These are phyloP conservation scores for Sinapis alba DNA, from an alignment of 441 rosid genomes.

Conservation along the genomic window DNA sequence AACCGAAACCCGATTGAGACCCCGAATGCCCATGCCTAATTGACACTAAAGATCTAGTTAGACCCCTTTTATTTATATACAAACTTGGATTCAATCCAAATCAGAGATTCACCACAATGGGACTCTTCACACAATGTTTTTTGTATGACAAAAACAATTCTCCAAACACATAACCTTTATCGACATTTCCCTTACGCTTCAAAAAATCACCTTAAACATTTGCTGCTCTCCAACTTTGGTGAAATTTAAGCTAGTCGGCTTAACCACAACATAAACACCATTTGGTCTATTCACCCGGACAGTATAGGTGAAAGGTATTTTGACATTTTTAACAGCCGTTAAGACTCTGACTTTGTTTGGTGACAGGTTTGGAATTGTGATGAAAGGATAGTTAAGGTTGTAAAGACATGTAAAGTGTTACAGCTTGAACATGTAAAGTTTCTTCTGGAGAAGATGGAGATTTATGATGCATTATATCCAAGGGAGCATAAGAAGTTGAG, in stretches of 20 bases:
- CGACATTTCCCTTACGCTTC: conserved; percentile 7
- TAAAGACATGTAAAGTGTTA: conserved; percentile 24
- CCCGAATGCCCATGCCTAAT: too few relatives aligned
- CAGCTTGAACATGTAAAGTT: conserved; percentile 43
- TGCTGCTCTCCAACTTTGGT: conserved; percentile 54
- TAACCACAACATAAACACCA: conserved; percentile 45
- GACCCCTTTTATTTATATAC: neutral
- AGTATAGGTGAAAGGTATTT: conserved; percentile 48
- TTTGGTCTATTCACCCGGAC: conserved; percentile 39
- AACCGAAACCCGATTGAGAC: too few relatives aligned
- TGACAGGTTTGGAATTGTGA: conserved; percentile 48
- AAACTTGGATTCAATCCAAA: neutral
- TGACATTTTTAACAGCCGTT: conserved; percentile 53
- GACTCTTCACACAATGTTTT: conserved; percentile 53
- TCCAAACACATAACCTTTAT: conserved; percentile 58
- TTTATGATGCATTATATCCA: conserved; percentile 47
- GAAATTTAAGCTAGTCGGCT: conserved; percentile 52
- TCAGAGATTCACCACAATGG: conserved; percentile 47
- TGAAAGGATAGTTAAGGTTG: conserved; percentile 66
- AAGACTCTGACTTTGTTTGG: conserved; percentile 32
- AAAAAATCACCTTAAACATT: conserved; percentile 48
- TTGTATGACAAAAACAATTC: conserved; percentile 61
- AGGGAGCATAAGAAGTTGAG: conserved; percentile 54
- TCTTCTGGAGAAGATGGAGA: conserved; percentile 43
- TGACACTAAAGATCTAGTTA: neutral